A percentile compares a stretch with the other conserved stretches of the same genome.
These are phyloP conservation scores for Phytophthora pinifolia DNA, from an alignment of 352 stramenopile species.

Conservation along the genomic window DNA sequence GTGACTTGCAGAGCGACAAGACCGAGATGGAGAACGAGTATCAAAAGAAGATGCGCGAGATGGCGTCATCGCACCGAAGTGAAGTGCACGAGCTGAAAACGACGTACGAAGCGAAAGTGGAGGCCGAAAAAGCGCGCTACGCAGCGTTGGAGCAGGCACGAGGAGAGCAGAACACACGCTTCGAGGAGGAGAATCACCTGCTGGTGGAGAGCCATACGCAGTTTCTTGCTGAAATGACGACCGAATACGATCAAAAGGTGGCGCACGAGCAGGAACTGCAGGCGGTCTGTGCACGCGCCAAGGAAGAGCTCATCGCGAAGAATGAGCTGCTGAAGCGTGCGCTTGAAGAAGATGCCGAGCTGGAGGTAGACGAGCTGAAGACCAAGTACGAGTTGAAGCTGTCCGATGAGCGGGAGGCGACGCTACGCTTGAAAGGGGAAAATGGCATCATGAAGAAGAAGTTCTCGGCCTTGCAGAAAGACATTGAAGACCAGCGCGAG, in stretches of 20 bases:
- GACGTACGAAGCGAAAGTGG: conserved; percentile 91
- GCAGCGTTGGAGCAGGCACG: conserved; percentile 77
- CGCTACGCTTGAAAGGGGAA: conserved; percentile 93
- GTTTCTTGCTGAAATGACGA: conserved; percentile 91
- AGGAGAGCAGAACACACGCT: conserved; percentile 68
- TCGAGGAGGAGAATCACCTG: conserved; percentile 76
- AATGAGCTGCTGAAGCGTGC: conserved; percentile 91
- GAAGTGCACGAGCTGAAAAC: conserved; percentile 91
- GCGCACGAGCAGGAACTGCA: conserved; percentile 83
- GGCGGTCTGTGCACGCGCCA: conserved; percentile 52
- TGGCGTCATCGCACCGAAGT: conserved; percentile 88
- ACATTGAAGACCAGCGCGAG: conserved; percentile 95
- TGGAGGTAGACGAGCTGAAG: conserved; percentile 93
- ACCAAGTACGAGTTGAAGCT: conserved; percentile 92
- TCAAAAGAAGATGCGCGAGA: conserved; percentile 90
- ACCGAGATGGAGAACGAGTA: conserved; percentile 91
- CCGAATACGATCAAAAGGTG: conserved; percentile 92
- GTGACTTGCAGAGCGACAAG: conserved; percentile 90
- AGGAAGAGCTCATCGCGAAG: conserved; percentile 76
- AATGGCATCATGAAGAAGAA: conserved; percentile 98
- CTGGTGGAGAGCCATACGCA: conserved; percentile 80
- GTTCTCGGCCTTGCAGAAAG: conserved; percentile 91
- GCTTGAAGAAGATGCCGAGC: conserved; percentile 93
- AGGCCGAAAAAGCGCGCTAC: conserved; percentile 90
- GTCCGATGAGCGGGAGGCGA: conserved; percentile 87